Evolutionary conservation across 768 basidiomycete species (phyloP).

Genomic region (Mycena filopes): DNA sequence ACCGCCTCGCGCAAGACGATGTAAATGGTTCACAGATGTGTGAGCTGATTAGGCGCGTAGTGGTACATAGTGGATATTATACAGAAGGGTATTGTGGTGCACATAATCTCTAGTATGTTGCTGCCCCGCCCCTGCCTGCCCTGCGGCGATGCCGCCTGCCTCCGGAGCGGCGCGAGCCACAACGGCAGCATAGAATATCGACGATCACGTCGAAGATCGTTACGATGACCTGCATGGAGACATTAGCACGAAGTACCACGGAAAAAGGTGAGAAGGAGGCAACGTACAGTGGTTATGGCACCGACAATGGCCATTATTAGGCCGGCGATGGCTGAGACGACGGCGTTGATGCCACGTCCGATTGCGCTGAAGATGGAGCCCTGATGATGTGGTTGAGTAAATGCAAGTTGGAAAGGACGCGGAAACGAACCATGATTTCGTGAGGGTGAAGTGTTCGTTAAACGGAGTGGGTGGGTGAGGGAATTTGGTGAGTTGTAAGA

Average conservation of each 20-base stretch:
- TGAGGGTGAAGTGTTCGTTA: too few species aligned
- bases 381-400: conserved; percentile 38
- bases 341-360: conserved; percentile 49
- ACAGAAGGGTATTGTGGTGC: too few species aligned
- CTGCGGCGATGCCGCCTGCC: not conserved
- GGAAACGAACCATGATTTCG: too few species aligned
- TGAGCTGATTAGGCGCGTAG: too few species aligned
- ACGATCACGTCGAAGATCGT: conserved; percentile 53
- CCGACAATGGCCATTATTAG: conserved; percentile 53
- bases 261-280: not conserved
- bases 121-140: not conserved
- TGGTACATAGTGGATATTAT: too few species aligned
- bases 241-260: not conserved
- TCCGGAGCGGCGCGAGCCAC: conserved; percentile 18
- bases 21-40: too few species aligned
- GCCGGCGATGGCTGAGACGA: conserved; percentile 52
- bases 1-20: too few species aligned
- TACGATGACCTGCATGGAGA: conserved; percentile 48
- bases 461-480: too few species aligned
- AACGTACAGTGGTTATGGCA: conserved; percentile 51
- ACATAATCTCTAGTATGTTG: too few species aligned
- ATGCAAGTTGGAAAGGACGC: too few species aligned
- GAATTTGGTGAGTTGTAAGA: too few species aligned
- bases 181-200: conserved; percentile 37
- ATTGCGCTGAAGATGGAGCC: conserved; percentile 57